Evolutionary conservation across 768 basidiomycete genomes (phyloP).

Genomic region (Rhizopogon roseolus): DNA sequence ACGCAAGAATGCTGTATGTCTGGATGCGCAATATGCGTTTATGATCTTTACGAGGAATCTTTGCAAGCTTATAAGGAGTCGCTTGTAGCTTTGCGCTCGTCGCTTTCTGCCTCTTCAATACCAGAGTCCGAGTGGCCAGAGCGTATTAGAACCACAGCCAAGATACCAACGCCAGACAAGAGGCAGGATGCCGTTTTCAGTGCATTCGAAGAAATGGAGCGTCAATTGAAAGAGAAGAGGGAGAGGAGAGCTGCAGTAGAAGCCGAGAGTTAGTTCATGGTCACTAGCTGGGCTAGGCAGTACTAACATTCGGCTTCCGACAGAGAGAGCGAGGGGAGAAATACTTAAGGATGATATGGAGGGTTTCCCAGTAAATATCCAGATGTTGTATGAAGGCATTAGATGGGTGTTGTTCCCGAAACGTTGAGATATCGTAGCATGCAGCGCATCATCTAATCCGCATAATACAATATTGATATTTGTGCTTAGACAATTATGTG

Average conservation of each 20-base stretch:
- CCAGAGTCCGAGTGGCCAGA: constrained; percentile 65
- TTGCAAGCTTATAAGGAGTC: constrained; percentile 57
- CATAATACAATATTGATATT: neutral
- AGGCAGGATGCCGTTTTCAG: constrained; percentile 37
- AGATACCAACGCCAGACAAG: constrained; percentile 6
- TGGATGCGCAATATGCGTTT: constrained; percentile 88
- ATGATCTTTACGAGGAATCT: constrained; percentile 81
- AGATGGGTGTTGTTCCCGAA: constrained; percentile 49
- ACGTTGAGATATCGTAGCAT: constrained; percentile 13
- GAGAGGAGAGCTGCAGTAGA: constrained; percentile 23
- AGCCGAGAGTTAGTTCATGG: constrained; percentile 35
- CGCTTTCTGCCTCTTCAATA: constrained; percentile 44
- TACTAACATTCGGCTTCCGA: constrained; percentile 10
- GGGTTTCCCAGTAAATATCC: constrained; percentile 10
- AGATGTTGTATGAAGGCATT: constrained; percentile 38
- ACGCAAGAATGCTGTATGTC: constrained; percentile 89
- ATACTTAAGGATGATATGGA: constrained; percentile 13
- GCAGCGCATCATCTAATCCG: too few species aligned
- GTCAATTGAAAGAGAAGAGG: constrained; percentile 45
- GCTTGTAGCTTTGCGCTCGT: constrained; percentile 41
- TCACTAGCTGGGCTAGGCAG: constrained; percentile 1
- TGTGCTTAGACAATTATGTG: neutral
- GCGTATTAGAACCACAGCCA: constrained; percentile 31
- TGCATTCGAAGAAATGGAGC: constrained; percentile 74
- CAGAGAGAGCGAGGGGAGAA: constrained; percentile 16